Percentiles rank a stretch among this genome's conserved stretches.
phyloP scores from a whole-genome alignment of 2,329 filamentous ascomycete species.

The Gnomoniopsis sp. region DNA sequence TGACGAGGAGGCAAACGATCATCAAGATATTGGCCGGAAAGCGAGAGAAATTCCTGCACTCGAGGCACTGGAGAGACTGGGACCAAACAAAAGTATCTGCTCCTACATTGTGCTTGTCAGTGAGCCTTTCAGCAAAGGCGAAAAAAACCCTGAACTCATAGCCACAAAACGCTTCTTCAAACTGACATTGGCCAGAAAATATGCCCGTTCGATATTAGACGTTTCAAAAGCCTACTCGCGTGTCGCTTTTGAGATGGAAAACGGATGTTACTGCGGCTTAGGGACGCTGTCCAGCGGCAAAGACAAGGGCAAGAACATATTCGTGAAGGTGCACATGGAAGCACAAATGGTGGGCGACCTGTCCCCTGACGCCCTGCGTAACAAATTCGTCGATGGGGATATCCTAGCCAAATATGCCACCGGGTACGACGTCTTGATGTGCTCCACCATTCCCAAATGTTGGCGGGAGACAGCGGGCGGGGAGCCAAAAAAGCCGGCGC shows the following conservation, averaged over 20 bases:
- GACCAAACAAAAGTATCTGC: not conserved
- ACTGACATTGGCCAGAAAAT: not conserved
- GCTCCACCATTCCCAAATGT: too few relatives aligned
- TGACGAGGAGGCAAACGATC: not conserved
- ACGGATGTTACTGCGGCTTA: slow-evolving; percentile 1
- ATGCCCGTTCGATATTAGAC: not conserved
- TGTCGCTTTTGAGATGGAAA: not conserved
- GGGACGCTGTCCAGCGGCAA: slow-evolving; percentile 7
- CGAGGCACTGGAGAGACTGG: not conserved
- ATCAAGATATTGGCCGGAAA: not conserved
- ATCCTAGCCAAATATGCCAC: too few relatives aligned
- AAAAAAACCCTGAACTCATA: not conserved
- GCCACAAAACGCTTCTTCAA: slow-evolving; percentile 4
- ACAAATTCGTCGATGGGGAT: too few relatives aligned
- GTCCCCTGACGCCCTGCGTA: too few relatives aligned
- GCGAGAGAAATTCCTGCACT: not conserved
- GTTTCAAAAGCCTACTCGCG: not conserved
- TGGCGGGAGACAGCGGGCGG: too few relatives aligned
- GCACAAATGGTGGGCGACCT: not conserved
- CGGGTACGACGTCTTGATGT: too few relatives aligned
- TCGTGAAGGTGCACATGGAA: slow-evolving; percentile 3
- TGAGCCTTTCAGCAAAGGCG: not conserved
- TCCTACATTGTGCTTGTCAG: slow-evolving; percentile 8
- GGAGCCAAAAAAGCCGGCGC: too few relatives aligned
- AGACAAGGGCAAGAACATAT: not conserved